These are phyloP conservation scores for Helianthus tuberosus DNA, from an alignment of 129 eudicot species.

Conservation along the genomic window DNA sequence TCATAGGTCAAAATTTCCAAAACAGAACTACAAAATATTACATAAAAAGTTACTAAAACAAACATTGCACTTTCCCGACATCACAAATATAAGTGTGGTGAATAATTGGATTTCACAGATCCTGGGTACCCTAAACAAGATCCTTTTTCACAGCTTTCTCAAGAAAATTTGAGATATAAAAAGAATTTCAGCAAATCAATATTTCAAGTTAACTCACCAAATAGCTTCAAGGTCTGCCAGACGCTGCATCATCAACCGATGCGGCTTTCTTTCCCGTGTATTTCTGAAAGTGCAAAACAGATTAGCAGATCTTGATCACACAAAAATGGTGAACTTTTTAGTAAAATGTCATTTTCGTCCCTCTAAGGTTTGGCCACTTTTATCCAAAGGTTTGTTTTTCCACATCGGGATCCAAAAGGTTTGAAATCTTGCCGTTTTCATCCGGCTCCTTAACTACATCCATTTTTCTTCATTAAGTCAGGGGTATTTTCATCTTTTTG, in stretches of 20 bases:
- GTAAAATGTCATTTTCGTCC: too few relatives aligned
- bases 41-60: constrained; percentile 19
- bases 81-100: constrained; percentile 13
- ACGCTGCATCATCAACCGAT: constrained; percentile 44
- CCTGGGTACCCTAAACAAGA: constrained; percentile 24
- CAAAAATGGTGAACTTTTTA: not conserved
- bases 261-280: constrained; percentile 79
- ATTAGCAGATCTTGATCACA: not conserved
- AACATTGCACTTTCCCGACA: constrained; percentile 24
- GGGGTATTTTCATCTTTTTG: too few relatives aligned
- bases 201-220: constrained; percentile 34
- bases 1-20: constrained; percentile 19
- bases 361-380: too few relatives aligned
- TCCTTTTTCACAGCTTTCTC: constrained; percentile 22
- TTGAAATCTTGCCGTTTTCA: too few relatives aligned
- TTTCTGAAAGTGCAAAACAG: constrained; percentile 45
- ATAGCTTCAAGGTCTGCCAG: constrained; percentile 52
- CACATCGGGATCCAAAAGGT: too few relatives aligned
- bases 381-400: too few relatives aligned
- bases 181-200: constrained; percentile 25
- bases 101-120: constrained; percentile 24
- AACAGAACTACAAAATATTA: constrained; percentile 29
- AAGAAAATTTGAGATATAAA: constrained; percentile 21
- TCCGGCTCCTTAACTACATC: too few relatives aligned
- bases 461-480: too few relatives aligned